These are phyloP conservation scores for Auriscalpium microsporum DNA, from an alignment of 768 basidiomycete species.

Conservation along the genomic window DNA sequence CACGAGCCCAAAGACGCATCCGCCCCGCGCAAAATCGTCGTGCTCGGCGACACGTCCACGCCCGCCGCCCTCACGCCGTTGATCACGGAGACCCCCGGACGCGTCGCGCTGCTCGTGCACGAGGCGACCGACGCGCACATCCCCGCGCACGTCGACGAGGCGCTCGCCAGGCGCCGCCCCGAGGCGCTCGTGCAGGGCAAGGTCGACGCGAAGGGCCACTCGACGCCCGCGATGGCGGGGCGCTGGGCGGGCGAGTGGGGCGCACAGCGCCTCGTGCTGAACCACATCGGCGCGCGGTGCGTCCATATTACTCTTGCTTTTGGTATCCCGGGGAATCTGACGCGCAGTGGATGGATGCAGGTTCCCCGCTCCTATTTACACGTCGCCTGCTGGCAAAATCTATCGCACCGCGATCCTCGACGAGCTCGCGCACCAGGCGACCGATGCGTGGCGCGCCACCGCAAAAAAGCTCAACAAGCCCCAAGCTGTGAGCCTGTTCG, in stretches of 20 bases:
- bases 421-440: too few species aligned
- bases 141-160: slow-evolving; percentile 43
- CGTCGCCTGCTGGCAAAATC: too few species aligned
- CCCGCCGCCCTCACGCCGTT: slow-evolving; percentile 51
- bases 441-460: too few species aligned
- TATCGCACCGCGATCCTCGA: too few species aligned
- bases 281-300: slow-evolving; percentile 70
- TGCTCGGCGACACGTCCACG: slow-evolving; percentile 75
- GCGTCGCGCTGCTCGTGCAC: slow-evolving; percentile 64
- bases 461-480: too few species aligned
- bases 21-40: slow-evolving; percentile 50
- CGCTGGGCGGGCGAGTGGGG: slow-evolving; percentile 54
- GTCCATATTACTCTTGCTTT: too few species aligned
- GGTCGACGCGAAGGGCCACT: slow-evolving; percentile 60
- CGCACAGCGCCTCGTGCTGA: slow-evolving; percentile 58
- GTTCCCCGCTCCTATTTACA: too few species aligned
- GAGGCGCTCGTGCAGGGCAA: slow-evolving; percentile 28
- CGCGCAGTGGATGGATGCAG: too few species aligned
- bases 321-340: too few species aligned
- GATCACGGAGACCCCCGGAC: slow-evolving; percentile 9
- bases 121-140: slow-evolving; percentile 77
- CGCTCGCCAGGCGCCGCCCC: slow-evolving; percentile 34
- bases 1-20: slow-evolving; percentile 36
- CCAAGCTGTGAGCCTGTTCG: too few species aligned
- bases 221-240: slow-evolving; percentile 72